Conservation (phyloP, 768 basidiomycete species). For the Podaxis mareebaensis region DNA sequence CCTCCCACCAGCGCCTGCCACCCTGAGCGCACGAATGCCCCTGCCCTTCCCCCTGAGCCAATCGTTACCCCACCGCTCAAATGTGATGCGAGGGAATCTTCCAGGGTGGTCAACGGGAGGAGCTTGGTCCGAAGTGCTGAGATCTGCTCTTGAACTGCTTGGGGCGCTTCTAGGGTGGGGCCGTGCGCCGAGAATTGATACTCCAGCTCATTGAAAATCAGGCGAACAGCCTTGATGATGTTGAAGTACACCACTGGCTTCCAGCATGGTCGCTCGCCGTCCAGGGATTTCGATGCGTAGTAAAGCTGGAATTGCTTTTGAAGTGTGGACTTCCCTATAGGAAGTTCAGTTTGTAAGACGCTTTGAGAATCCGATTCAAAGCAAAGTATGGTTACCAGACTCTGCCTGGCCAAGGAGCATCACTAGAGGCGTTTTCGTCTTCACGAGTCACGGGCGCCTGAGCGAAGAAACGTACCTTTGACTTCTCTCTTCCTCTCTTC, state of each 20-base stretch:
- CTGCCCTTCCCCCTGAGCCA: slow-evolving; percentile 48
- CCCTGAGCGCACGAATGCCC: slow-evolving; percentile 68
- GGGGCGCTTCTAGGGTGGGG: slow-evolving; percentile 19
- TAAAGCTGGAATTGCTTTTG: slow-evolving; percentile 85
- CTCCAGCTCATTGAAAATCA: slow-evolving; percentile 73
- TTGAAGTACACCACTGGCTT: slow-evolving; percentile 82
- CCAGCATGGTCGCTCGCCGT: slow-evolving; percentile 74
- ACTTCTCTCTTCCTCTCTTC: slow-evolving; percentile 39
- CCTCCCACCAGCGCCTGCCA: slow-evolving; percentile 59
- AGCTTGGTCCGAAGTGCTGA: slow-evolving; percentile 54
- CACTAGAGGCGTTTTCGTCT: slow-evolving; percentile 36
- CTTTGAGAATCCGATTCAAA: background rate
- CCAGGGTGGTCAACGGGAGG: slow-evolving; percentile 64
- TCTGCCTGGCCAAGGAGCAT: slow-evolving; percentile 81
- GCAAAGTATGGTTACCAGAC: slow-evolving; percentile 38
- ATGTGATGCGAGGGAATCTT: slow-evolving; percentile 67
- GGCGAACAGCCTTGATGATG: slow-evolving; percentile 75
- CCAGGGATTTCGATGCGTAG: slow-evolving; percentile 70
- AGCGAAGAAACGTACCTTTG: slow-evolving; percentile 40
- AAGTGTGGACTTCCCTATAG: slow-evolving; percentile 73
- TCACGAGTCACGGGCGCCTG: background rate
- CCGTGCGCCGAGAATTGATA: slow-evolving; percentile 41
- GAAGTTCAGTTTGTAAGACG: background rate
- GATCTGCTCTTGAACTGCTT: slow-evolving; percentile 40
- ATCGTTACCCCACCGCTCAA: slow-evolving; percentile 66